Conservation (phyloP, 169 alveolate species). For the Plasmodium gaboni region DNA sequence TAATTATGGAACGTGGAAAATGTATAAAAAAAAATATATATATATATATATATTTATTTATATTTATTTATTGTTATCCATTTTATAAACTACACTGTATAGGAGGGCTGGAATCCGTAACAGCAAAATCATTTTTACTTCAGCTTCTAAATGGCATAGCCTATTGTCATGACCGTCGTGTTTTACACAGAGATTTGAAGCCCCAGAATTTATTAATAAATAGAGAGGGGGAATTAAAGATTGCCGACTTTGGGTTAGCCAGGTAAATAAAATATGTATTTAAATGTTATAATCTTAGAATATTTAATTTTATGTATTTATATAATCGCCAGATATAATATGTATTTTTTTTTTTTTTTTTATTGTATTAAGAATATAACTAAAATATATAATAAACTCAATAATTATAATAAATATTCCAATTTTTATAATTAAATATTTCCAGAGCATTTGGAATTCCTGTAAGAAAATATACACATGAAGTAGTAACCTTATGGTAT, state of each 20-base stretch:
- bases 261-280: constrained; percentile 60
- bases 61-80: neutral
- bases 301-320: no score
- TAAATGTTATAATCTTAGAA: neutral
- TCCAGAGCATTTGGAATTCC: constrained; percentile 97
- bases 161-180: constrained; percentile 98
- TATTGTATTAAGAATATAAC: no score
- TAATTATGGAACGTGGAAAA: no score
- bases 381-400: constrained; percentile 22
- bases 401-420: constrained; percentile 18
- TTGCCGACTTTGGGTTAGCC: constrained; percentile 99
- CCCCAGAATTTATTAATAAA: constrained; percentile 98
- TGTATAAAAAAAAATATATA: no score
- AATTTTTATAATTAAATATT: constrained; percentile 74
- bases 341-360: no score
- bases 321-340: no score
- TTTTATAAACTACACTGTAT: constrained; percentile 7
- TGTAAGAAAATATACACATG: constrained; percentile 98
- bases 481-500: constrained; percentile 99
- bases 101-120: constrained; percentile 91
- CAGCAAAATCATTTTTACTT: constrained; percentile 94
- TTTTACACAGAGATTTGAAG: constrained; percentile 99
- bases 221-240: constrained; percentile 93
- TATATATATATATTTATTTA: neutral
- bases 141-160: constrained; percentile 98